Evolutionary conservation across 805 yeast species (phyloP), one percentile per base, ranked within the genome.

Genomic region (Pichia nanzhaoensis): DNA sequence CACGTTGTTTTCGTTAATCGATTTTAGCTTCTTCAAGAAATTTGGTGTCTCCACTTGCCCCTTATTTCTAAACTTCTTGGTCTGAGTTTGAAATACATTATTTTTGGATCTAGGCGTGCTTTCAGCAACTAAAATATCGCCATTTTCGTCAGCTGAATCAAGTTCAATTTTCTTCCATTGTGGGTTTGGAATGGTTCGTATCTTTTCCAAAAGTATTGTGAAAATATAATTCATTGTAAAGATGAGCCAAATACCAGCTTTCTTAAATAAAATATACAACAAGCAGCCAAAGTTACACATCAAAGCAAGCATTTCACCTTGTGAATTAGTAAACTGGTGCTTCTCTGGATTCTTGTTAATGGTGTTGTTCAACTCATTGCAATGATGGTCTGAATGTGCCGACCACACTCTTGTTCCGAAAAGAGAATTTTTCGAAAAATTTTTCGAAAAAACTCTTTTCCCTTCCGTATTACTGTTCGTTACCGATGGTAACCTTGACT

Each of bases 171-270:
- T 41, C 9, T 43, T 39, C 39, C 50, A 42, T 12, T 48, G 44
- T 2, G 64, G 65, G 30, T 49, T 55, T 5, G 65, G 65, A 12
- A 61, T 59, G 14, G 38, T 30, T 24, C 54, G 52, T 22, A 57
- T 45, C 2, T 55, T 28, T 12, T 41, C 49, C 37, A 54, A 42
- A 20, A 54, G 14, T 19, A 46, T 24, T 2, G 51, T 22, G 7
- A 49, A 55, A 1, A 53, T 20, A 9, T 45, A 17, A 10, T 53
- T 56, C 19, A 61, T 37, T 2, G 50, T 16, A 43, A 50, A 58
- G 1, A 60, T 16, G 3, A 53, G 13, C 66, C 66, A 62, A 8
- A 54, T 42, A 4, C 52, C 45, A 1, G 44, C 42, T 39, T 59
- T 60, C 17, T 46, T 56, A 1, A 54, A 50, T 4, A 62, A 44